phyloP scores from a whole-genome alignment of 495 filamentous ascomycete species.

The Penicillium verhagenii region DNA sequence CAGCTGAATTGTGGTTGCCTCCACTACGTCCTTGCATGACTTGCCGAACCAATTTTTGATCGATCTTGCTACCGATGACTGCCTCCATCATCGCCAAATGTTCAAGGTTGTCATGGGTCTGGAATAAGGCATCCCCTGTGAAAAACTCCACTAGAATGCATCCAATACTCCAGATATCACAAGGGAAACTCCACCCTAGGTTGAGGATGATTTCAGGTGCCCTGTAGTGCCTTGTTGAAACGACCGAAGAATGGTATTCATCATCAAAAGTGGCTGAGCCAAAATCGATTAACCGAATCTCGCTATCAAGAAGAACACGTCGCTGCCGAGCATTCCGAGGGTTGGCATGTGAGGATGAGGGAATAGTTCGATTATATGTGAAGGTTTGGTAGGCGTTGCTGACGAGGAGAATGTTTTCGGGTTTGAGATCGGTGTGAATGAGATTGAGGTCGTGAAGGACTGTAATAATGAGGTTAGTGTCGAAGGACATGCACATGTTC shows the following conservation, averaged over 20 bases:
- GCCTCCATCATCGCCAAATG: constrained; percentile 99
- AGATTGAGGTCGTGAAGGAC: constrained; percentile 97
- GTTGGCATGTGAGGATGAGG: constrained; percentile 79
- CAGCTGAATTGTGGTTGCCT: constrained; percentile 68
- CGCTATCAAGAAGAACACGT: constrained; percentile 86
- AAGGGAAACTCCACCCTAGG: constrained; percentile 95
- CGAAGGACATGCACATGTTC: not conserved
- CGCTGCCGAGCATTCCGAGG: constrained; percentile 79
- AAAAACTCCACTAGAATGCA: constrained; percentile 99
- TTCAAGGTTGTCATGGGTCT: constrained; percentile 97
- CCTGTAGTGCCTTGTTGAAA: constrained; percentile 93
- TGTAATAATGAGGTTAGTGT: constrained; percentile 36
- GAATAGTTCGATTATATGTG: constrained; percentile 92
- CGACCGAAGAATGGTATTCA: constrained; percentile 96
- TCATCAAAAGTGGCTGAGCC: constrained; percentile 97
- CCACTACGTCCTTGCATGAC: constrained; percentile 65
- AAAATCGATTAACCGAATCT: constrained; percentile 97
- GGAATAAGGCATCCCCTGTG: constrained; percentile 95
- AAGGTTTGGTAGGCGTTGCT: constrained; percentile 91
- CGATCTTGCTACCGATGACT: constrained; percentile 73
- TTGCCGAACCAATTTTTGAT: constrained; percentile 69
- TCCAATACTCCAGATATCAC: constrained; percentile 98
- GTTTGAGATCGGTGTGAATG: constrained; percentile 97
- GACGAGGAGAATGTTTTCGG: constrained; percentile 95
- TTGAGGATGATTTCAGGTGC: constrained; percentile 97